phyloP scores from a whole-genome alignment of 208 protist genomes.

The Crithidia mellificae region DNA sequence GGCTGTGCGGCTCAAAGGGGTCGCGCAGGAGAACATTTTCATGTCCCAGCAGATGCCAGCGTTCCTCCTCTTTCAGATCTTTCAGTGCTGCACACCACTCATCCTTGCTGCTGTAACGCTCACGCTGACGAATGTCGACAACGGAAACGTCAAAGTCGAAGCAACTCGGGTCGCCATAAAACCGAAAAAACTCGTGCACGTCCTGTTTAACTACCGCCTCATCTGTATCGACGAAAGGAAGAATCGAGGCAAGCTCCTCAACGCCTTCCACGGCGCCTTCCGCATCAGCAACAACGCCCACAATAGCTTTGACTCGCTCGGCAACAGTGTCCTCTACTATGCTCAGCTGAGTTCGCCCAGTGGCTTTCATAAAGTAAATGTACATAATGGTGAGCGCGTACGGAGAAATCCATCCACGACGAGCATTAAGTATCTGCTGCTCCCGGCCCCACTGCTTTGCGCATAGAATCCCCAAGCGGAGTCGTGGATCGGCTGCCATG shows the following conservation, averaged over 20 bases:
- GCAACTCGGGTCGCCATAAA: slow-evolving; percentile 38
- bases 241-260: slow-evolving; percentile 31
- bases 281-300: slow-evolving; percentile 4
- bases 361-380: slow-evolving; percentile 68
- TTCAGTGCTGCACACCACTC: slow-evolving; percentile 48
- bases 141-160: slow-evolving; percentile 81
- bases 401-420: slow-evolving; percentile 81
- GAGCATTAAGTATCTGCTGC: slow-evolving; percentile 66
- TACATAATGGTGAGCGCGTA: slow-evolving; percentile 86
- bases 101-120: slow-evolving; percentile 49
- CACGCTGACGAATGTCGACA: slow-evolving; percentile 65
- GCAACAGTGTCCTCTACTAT: slow-evolving; percentile 46
- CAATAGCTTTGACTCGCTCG: slow-evolving; percentile 20
- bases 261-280: slow-evolving; percentile 17
- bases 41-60: slow-evolving; percentile 77
- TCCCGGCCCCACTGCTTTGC: slow-evolving; percentile 73
- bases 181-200: slow-evolving; percentile 61
- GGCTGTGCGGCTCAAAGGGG: slow-evolving; percentile 75
- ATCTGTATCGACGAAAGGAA: slow-evolving; percentile 36
- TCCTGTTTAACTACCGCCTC: slow-evolving; percentile 39
- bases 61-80: slow-evolving; percentile 32
- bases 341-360: slow-evolving; percentile 25
- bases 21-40: slow-evolving; percentile 68
- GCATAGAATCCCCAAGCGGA: slow-evolving; percentile 52
- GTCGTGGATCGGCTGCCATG: slow-evolving; percentile 57